Conservation (phyloP, 306 rosid species). For the Rosa persica region DNA sequence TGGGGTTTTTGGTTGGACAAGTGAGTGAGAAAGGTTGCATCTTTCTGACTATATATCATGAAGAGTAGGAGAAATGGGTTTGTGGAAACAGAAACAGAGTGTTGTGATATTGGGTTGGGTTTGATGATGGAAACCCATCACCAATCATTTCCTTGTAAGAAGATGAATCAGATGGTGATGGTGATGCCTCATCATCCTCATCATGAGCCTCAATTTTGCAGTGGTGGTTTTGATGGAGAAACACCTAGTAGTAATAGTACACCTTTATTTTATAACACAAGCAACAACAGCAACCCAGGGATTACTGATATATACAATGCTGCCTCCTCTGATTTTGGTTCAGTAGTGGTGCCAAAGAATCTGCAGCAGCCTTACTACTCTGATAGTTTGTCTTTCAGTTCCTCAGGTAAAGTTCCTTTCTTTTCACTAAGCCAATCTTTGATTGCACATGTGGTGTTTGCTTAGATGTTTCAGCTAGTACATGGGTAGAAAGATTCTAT, state of each 20-base stretch:
- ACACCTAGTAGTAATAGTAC: slow-evolving; percentile 14
- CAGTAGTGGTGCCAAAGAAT: slow-evolving; percentile 11
- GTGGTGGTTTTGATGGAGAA: slow-evolving; percentile 24
- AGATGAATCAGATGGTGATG: slow-evolving; percentile 26
- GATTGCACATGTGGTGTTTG: slow-evolving; percentile 2
- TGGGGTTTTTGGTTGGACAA: slow-evolving; percentile 10
- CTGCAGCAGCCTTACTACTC: slow-evolving; percentile 23
- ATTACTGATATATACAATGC: slow-evolving; percentile 13
- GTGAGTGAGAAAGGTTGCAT: slow-evolving; percentile 20
- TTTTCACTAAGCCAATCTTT: slow-evolving; percentile 1
- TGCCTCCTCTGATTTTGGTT: slow-evolving; percentile 23
- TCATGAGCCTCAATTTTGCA: slow-evolving; percentile 11
- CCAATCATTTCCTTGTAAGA: slow-evolving; percentile 17
- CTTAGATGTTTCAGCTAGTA: not conserved
- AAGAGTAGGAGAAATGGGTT: slow-evolving; percentile 25
- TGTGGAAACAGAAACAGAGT: slow-evolving; percentile 29
- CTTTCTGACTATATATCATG: slow-evolving; percentile 11
- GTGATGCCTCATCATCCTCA: slow-evolving; percentile 17
- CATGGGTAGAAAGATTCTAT: not conserved
- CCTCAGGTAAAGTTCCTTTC: slow-evolving; percentile 21
- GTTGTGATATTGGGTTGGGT: slow-evolving; percentile 35
- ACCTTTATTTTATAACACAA: slow-evolving; percentile 27
- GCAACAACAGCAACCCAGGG: slow-evolving; percentile 18
- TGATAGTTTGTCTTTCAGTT: slow-evolving; percentile 22
- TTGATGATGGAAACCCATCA: slow-evolving; percentile 31